Conservation (phyloP, 2,329 filamentous ascomycete species). For the Aureobasidium sp. region DNA sequence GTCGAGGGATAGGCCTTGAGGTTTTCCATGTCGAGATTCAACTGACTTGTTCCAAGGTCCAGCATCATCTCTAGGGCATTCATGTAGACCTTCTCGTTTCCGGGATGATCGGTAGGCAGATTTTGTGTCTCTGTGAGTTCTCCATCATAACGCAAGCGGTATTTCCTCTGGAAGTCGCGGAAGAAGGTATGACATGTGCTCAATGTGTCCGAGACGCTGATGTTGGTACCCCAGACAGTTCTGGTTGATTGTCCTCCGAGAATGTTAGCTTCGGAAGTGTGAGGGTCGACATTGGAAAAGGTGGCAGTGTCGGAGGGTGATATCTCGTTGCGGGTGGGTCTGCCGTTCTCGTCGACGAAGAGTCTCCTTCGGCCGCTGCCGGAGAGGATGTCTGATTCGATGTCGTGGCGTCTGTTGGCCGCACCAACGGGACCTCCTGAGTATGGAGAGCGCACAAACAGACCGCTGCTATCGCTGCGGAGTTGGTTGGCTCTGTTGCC, state of each 20-base stretch:
- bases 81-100: constrained; percentile 73
- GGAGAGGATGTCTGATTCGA: constrained; percentile 69
- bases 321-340: constrained; percentile 42
- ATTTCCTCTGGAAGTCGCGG: constrained; percentile 84
- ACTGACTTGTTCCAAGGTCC: constrained; percentile 68
- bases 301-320: constrained; percentile 49
- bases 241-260: constrained; percentile 74
- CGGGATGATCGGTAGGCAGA: constrained; percentile 55
- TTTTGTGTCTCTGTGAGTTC: constrained; percentile 64
- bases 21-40: constrained; percentile 84
- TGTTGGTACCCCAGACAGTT: constrained; percentile 95
- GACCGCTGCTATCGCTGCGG: constrained; percentile 72
- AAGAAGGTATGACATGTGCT: constrained; percentile 86
- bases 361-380: constrained; percentile 45
- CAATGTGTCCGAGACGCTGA: constrained; percentile 85
- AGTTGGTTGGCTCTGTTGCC: constrained; percentile 59
- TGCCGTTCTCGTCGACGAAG: constrained; percentile 56
- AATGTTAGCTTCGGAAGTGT: constrained; percentile 83
- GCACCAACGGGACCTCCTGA: constrained; percentile 44
- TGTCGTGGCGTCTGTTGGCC: constrained; percentile 68
- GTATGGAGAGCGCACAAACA: constrained; percentile 66
- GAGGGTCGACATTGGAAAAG: constrained; percentile 63
- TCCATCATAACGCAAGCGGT: constrained; percentile 87
- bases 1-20: constrained; percentile 89
- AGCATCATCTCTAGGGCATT: constrained; percentile 86